Evolutionary conservation across 2,329 filamentous ascomycete genomes (phyloP), one percentile per base, ranked within the genome.

Genomic region (Scopulariopsis brevicaulis): DNA sequence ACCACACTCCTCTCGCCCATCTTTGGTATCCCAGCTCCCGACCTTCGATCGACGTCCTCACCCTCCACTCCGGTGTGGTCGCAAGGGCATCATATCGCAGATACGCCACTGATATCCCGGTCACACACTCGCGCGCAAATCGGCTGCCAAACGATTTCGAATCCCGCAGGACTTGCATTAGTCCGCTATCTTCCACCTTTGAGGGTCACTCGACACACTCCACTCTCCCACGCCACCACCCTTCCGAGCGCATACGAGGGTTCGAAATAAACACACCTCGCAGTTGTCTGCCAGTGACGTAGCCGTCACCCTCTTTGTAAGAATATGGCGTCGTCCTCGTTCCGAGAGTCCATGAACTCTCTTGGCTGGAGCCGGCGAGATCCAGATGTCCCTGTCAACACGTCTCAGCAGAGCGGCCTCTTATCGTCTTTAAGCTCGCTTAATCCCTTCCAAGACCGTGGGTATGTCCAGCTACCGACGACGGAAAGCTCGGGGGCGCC

Each of bases 291-390:
- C 15, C 50, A 37, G 55, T 57, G 55, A 57, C 48, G 48, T 53
- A 57, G 40, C 48, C 20, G 20, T 4, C 20, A 40, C 48, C 8
- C 24, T 53, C 48, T 25, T n/a, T 28, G 14, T 20, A 15, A 46
- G 40, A 71, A 60, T 62, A 96, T 96, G 92, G 88, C 92, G 61
- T 93, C 91, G 64, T 79, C 85, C 64, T 89, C 90, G 53, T 97
- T 99, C 73, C 85, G 92, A 70, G 90, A 96, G 73, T 95, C 90
- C 24, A 91, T 97, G 79, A 95, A 90, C 78, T 94, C 90, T 60
- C 75, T 97, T 67, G 94, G 94, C 61, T 97, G 94, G 94, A 90
- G 90, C 67, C 87, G 93, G 65, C 84, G 93, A 67, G 87, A 91
- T 59, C 72, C 83, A 63, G 89, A 95, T 67, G 76, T 87, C 58